Conservation (phyloP, 805 yeast genomes). For the Myxozyma nipponensis region DNA sequence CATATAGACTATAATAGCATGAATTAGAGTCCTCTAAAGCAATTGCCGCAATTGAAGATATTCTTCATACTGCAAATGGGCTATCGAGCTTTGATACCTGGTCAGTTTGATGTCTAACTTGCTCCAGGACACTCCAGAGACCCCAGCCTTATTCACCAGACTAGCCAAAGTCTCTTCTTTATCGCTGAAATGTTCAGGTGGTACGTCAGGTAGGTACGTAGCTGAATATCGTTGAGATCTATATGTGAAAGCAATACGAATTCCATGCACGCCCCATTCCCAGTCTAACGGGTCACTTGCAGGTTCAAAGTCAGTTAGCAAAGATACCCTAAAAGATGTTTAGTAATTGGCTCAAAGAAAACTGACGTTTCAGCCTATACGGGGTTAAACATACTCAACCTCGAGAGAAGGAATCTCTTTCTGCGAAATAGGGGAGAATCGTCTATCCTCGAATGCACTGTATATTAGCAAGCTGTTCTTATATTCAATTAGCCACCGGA, state of each 20-base stretch:
- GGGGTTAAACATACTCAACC: slow-evolving; percentile 39
- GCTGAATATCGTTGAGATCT: slow-evolving; percentile 47
- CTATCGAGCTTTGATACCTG: slow-evolving; percentile 56
- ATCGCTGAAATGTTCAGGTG: slow-evolving; percentile 81
- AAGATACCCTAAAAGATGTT: slow-evolving; percentile 49
- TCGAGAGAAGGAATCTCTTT: slow-evolving; percentile 53
- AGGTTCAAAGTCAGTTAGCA: slow-evolving; percentile 55
- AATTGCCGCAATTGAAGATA: slow-evolving; percentile 1
- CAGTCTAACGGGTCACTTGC: slow-evolving; percentile 60
- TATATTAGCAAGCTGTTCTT: slow-evolving; percentile 5
- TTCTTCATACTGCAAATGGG: slow-evolving; percentile 21
- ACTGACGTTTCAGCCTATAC: not conserved
- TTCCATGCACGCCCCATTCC: slow-evolving; percentile 80
- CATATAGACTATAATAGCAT: too few species aligned
- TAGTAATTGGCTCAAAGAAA: not conserved
- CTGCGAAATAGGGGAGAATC: slow-evolving; percentile 63
- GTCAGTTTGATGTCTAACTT: slow-evolving; percentile 43
- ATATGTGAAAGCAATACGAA: slow-evolving; percentile 52
- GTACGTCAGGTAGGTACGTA: slow-evolving; percentile 88
- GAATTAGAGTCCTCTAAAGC: not conserved
- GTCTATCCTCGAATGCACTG: slow-evolving; percentile 68
- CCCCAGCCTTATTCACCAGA: slow-evolving; percentile 71
- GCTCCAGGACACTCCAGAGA: slow-evolving; percentile 37
- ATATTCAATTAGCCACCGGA: not conserved
- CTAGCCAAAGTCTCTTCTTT: slow-evolving; percentile 65